phyloP scores from a whole-genome alignment of 176 grass and related monocot genomes.

The Oryza glumipatula region DNA sequence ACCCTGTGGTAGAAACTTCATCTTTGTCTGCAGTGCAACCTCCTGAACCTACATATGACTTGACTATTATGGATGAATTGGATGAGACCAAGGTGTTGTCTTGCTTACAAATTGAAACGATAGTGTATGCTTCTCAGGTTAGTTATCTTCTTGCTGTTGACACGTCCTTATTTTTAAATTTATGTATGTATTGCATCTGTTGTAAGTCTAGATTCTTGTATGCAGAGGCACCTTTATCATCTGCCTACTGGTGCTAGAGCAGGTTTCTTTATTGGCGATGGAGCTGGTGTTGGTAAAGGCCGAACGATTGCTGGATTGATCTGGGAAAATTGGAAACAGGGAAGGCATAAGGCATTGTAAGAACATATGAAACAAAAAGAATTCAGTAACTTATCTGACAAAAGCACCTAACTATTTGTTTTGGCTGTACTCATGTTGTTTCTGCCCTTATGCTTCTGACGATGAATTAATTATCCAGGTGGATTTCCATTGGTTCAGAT shows the following conservation, averaged over 20 bases:
- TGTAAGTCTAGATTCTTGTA: conserved; percentile 49
- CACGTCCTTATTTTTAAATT: conserved; percentile 15
- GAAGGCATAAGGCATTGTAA: conserved; percentile 87
- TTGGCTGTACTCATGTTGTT: neutral
- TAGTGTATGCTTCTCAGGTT: conserved; percentile 97
- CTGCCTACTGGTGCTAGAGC: conserved; percentile 83
- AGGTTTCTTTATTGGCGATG: conserved; percentile 97
- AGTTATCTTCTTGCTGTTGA: conserved; percentile 28
- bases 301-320: conserved; percentile 97
- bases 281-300: conserved; percentile 98
- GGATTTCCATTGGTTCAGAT: conserved; percentile 96
- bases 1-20: conserved; percentile 97
- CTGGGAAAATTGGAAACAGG: conserved; percentile 98
- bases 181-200: conserved; percentile 2
- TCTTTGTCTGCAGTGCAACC: conserved; percentile 95
- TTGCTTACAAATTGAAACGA: conserved; percentile 98
- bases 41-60: conserved; percentile 85
- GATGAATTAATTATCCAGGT: conserved; percentile 54
- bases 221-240: conserved; percentile 88
- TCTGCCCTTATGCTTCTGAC: conserved; percentile 10
- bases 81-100: conserved; percentile 76
- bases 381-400: conserved; percentile 22
- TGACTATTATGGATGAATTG: conserved; percentile 77
- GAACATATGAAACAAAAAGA: conserved; percentile 31
- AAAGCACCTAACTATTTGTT: conserved; percentile 18